phyloP scores from a whole-genome alignment of 495 filamentous ascomycete species.

The Lineolata rhizophorae region DNA sequence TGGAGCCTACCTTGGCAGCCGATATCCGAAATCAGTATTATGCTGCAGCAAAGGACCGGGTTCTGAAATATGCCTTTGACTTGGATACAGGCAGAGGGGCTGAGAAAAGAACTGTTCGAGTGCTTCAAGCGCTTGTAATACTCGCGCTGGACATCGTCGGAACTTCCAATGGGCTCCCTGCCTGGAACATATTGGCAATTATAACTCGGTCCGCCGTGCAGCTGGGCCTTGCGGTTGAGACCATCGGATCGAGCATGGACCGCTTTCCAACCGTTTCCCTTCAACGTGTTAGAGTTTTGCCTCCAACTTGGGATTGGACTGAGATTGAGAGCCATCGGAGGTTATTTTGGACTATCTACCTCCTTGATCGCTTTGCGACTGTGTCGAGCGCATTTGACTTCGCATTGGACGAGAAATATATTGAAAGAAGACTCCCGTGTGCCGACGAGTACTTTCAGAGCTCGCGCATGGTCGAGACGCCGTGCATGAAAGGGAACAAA shows the following conservation, averaged over 20 bases:
- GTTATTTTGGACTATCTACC: conserved; percentile 83
- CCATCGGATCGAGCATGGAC: conserved; percentile 47
- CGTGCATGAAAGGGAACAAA: conserved; percentile 44
- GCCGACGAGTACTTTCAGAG: conserved; percentile 66
- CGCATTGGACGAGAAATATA: conserved; percentile 66
- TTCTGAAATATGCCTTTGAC: conserved; percentile 68
- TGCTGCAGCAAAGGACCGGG: conserved; percentile 60
- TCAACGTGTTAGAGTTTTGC: conserved; percentile 54
- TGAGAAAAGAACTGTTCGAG: conserved; percentile 73
- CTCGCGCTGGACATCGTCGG: conserved; percentile 59
- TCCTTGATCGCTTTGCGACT: conserved; percentile 73
- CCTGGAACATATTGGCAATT: conserved; percentile 73
- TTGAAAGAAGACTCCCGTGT: conserved; percentile 69
- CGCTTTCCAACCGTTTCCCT: conserved; percentile 69
- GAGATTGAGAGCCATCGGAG: conserved; percentile 69
- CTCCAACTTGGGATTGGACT: conserved; percentile 64
- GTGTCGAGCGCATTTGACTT: conserved; percentile 81
- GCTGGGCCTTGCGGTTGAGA: conserved; percentile 59
- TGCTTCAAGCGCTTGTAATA: conserved; percentile 67
- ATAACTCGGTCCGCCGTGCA: conserved; percentile 75
- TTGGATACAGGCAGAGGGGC: too few relatives aligned
- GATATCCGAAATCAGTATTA: conserved; percentile 51
- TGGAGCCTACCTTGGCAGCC: conserved; percentile 45
- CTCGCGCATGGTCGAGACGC: conserved; percentile 63
- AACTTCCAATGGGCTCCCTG: conserved; percentile 61